Base-by-base conservation (phyloP, 2,329 filamentous ascomycete genomes). In the Trichoderma sp. region DNA sequence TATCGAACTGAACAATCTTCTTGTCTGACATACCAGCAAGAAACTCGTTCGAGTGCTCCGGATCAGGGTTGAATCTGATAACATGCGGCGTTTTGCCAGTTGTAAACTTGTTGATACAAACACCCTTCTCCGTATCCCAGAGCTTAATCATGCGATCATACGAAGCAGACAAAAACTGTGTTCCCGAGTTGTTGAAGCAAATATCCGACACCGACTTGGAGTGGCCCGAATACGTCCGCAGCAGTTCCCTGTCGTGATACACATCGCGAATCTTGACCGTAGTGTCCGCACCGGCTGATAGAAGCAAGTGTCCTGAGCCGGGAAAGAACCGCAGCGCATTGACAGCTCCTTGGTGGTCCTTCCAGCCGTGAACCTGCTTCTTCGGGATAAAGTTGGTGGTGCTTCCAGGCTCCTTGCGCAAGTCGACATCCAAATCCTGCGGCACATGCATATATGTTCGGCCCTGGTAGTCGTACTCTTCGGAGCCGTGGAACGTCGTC, bases 1-100 rank as follows among this genome's bases (percentile, higher is more conserved):
- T 94, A 80, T 99, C 96, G 80, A 96, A 99, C 77, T 99, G 96
- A 52, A 99, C 87, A 74, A 99, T 99, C 84, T 97, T 97, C 85
- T 99, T 99, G 81, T 99, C 95, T 46, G 93, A 96, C 93, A 98
- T 96, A 75, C 96, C 96, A 1, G 94, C 94, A 68, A 99, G 82
- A 80, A 99, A 99, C 79, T 98, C 95, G 78, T 96, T 91, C 10
- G 90, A 88, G 73, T 91, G 89, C 66, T 91, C 89, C 0, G 86
- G 83, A 59, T 89, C 88, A 0, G 95, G 94, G 80, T 98, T 97
- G 85, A 98, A 98, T 73, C 92, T 90, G 74, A 99, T 85, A 64
- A 97, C 94, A 77, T 99, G 96, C 5, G 96, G 95, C 16, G 94
- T 98, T 83, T 96, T 97, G 76, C 95, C 95, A 0, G 93, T 97